Evolutionary conservation across 768 basidiomycete genomes (phyloP).

Genomic region (Pisolithus sp.): DNA sequence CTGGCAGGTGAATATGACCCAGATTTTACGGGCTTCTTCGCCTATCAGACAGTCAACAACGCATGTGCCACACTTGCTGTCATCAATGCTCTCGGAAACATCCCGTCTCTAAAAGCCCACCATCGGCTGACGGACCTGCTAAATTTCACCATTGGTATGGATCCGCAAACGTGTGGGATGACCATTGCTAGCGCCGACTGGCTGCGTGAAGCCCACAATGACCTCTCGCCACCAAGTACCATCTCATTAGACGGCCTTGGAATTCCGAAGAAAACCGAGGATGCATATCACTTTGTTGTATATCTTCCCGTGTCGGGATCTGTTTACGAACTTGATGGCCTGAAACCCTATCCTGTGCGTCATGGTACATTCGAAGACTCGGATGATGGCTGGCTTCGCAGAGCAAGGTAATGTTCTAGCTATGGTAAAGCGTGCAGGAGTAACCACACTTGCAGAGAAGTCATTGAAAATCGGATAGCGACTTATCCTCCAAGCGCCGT

Average conservation of each 20-base stretch:
- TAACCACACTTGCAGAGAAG: constrained; percentile 46
- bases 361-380: constrained; percentile 68
- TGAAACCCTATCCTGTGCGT: constrained; percentile 70
- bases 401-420: constrained; percentile 51
- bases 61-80: constrained; percentile 96
- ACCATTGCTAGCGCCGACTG: constrained; percentile 77
- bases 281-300: constrained; percentile 96
- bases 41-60: constrained; percentile 92
- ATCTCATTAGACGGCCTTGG: constrained; percentile 84
- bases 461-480: constrained; percentile 81
- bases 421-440: constrained; percentile 6
- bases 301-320: constrained; percentile 81
- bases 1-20: constrained; percentile 58
- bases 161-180: constrained; percentile 77
- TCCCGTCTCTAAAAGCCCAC: constrained; percentile 57
- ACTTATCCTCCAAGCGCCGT: constrained; percentile 89
- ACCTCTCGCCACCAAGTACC: constrained; percentile 83
- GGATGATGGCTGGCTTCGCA: constrained; percentile 78
- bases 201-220: constrained; percentile 83
- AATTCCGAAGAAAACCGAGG: constrained; percentile 58
- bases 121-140: constrained; percentile 66
- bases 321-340: constrained; percentile 90
- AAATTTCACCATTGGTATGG: constrained; percentile 79
- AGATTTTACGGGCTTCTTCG: constrained; percentile 84
- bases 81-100: constrained; percentile 83